Base-by-base conservation (phyloP, 2,329 filamentous ascomycete species). In the Bipolaris gigantea region DNA sequence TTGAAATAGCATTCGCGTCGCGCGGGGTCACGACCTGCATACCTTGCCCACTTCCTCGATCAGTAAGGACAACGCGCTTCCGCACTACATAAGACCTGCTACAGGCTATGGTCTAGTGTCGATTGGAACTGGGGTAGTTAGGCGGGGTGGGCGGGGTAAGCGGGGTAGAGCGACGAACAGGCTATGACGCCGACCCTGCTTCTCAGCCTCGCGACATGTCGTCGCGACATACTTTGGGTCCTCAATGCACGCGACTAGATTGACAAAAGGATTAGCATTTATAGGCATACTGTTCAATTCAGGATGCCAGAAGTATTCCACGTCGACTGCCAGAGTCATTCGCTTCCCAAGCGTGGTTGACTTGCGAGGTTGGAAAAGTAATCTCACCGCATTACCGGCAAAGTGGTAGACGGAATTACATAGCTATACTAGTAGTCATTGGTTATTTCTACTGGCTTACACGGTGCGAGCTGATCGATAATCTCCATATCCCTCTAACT, bases 1-100 rank as follows among this genome's bases (percentile, higher is more conserved):
- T 30, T 32, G 15, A 18, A n/a, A 42, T 42, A 42, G 25, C 40
- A 42, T 42, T 42, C 40, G 18, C 23, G 40, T 42, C 40, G 40
- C 11, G 23, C 40, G 40, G 40, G 40, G 40, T 42, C n/a, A 45
- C 42, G 42, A 21, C 48, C 48, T 16, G 48, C 55, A 23, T 40
- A 41, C 27, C 46, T 49, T 15, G 42, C 30, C 16, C 42, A 19
- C 30, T 34, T 45, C 42, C 30, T 45, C n/a, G 11, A 27, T 45
- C 42, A 3, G 21, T 13, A 45, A 19, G 16, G 42, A 45, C 16
- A 45, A 45, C 9, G 42, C 30, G 42, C 42, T 34, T 19, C 42
- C 42, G 30, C 42, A 45, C 27, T 45, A 30, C 42, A 45, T 45
- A 18, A 45, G 30, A 45, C 42, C 23, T 33, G 42, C 42, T 45